Evolutionary conservation across 768 basidiomycete genomes (phyloP).

Genomic region (Lenzites betulinus): DNA sequence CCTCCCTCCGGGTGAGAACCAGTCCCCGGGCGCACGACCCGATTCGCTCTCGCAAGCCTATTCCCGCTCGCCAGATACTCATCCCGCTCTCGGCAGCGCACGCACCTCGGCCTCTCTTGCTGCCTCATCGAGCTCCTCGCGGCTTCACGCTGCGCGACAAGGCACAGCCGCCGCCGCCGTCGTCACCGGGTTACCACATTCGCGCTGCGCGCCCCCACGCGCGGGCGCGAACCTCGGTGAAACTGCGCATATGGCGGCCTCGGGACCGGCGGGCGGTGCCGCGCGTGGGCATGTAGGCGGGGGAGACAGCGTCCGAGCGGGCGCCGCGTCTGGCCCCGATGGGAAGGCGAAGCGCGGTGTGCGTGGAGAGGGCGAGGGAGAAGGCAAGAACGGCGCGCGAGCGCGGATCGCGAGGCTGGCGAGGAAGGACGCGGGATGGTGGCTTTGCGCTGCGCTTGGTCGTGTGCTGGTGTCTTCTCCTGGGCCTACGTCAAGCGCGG

Average conservation of each 20-base stretch:
- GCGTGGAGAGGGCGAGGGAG: background rate
- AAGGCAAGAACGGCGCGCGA: background rate
- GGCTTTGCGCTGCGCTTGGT: slow-evolving; percentile 49
- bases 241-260: background rate
- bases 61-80: background rate
- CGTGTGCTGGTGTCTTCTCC: slow-evolving; percentile 30
- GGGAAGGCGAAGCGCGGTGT: slow-evolving; percentile 4
- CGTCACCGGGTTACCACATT: background rate
- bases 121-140: too few relatives aligned
- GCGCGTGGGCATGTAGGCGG: background rate
- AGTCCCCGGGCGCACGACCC: background rate
- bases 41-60: slow-evolving; percentile 11
- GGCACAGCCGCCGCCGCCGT: background rate
- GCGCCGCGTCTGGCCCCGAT: background rate
- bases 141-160: background rate
- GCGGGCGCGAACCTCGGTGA: slow-evolving; percentile 16
- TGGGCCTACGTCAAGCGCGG: background rate
- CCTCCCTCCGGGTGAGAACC: slow-evolving; percentile 7
- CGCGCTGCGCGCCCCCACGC: slow-evolving; percentile 8
- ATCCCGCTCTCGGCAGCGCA: background rate
- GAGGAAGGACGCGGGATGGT: slow-evolving; percentile 54
- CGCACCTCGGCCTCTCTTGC: background rate
- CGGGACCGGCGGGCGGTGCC: slow-evolving; percentile 5
- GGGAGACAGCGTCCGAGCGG: slow-evolving; percentile 7
- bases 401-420: slow-evolving; percentile 43